Evolutionary conservation across 1,284 basidiomycete genomes (phyloP).

Genomic region (Ganoderma sp.): DNA sequence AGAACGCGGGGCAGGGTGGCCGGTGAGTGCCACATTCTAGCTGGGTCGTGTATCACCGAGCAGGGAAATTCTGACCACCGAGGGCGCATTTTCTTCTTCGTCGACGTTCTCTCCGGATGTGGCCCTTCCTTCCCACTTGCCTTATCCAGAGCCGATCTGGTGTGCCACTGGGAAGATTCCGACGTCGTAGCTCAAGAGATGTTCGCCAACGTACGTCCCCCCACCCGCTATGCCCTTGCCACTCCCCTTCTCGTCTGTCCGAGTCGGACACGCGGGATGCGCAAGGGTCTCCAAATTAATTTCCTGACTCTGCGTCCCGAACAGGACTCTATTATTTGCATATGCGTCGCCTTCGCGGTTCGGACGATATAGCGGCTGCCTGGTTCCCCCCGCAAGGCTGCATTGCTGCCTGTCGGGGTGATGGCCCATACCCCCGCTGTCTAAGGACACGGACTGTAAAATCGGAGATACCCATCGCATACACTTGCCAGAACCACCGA

Average conservation of each 20-base stretch:
- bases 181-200: conserved; percentile 74
- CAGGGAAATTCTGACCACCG: conserved; percentile 14
- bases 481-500: conserved; percentile 15
- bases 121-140: conserved; percentile 2
- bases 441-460: conserved; percentile 26
- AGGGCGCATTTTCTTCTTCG: conserved; percentile 10
- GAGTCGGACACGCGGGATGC: not conserved
- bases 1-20: conserved; percentile 81
- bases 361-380: conserved; percentile 50
- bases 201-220: conserved; percentile 60
- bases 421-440: conserved; percentile 31
- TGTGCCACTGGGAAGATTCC: conserved; percentile 77
- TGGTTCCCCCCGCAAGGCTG: conserved; percentile 13
- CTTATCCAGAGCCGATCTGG: conserved; percentile 58
- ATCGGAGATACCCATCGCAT: conserved; percentile 35
- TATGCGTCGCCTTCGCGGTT: conserved; percentile 76
- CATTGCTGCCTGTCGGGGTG: conserved; percentile 16
- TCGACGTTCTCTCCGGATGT: conserved; percentile 12
- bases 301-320: conserved; percentile 18
- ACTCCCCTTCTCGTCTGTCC: not conserved
- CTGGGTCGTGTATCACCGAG: not conserved
- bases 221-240: conserved; percentile 31
- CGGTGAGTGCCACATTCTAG: conserved; percentile 53
- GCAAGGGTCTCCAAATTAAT: conserved; percentile 13
- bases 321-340: conserved; percentile 76